These are phyloP conservation scores for Puccinia hordei DNA, from an alignment of 1,284 basidiomycete genomes.

Conservation along the genomic window DNA sequence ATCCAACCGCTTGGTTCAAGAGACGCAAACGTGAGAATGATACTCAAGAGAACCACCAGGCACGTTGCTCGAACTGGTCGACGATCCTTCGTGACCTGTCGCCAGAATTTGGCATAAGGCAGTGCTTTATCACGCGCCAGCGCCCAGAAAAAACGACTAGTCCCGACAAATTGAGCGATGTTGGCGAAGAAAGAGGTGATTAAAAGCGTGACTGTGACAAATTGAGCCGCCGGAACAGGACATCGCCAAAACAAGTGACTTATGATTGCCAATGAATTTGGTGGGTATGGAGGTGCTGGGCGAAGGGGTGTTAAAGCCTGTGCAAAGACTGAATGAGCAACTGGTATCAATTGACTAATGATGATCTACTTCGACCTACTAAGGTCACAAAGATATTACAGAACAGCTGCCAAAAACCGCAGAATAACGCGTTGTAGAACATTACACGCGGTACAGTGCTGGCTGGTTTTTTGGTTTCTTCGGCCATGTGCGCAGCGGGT, in stretches of 20 bases:
- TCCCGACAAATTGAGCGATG: constrained; percentile 37
- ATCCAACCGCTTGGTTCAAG: neutral
- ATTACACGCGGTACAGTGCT: neutral
- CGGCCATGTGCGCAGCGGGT: constrained; percentile 22
- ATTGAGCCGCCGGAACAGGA: constrained; percentile 42
- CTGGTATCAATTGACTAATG: neutral
- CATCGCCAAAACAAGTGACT: constrained; percentile 22
- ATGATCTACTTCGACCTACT: neutral
- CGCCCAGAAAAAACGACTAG: constrained; percentile 49
- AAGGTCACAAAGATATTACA: neutral
- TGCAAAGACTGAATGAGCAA: neutral
- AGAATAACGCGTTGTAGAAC: constrained; percentile 5
- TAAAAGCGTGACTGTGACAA: constrained; percentile 15
- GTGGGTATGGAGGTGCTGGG: neutral
- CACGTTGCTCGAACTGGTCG: constrained; percentile 29
- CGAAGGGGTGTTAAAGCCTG: constrained; percentile 38
- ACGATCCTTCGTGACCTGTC: neutral
- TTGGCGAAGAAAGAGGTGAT: constrained; percentile 20
- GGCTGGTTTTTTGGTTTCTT: constrained; percentile 29
- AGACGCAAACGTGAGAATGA: neutral
- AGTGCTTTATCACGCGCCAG: constrained; percentile 47
- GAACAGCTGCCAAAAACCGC: neutral
- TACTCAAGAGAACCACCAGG: constrained; percentile 12
- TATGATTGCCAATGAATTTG: no score
- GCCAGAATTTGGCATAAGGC: constrained; percentile 24